Conservation (phyloP, 352 stramenopile genomes). For the Pythium coloratum region DNA sequence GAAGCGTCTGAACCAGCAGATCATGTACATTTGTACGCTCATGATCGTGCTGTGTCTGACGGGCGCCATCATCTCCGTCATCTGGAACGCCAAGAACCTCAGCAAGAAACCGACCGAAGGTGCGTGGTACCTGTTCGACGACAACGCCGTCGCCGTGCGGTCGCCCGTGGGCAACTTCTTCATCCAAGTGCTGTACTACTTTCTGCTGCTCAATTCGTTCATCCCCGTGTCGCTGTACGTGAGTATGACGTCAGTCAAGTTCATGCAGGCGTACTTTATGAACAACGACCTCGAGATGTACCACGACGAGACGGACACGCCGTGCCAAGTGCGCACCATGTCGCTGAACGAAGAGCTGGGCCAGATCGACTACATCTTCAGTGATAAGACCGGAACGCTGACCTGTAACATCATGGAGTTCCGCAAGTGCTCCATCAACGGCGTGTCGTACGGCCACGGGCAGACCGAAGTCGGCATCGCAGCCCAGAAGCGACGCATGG, state of each 20-base stretch:
- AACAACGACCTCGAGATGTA: conserved; percentile 93
- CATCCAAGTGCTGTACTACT: conserved; percentile 90
- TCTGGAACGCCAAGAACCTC: conserved; percentile 74
- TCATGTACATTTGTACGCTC: conserved; percentile 80
- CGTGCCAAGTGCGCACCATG: conserved; percentile 91
- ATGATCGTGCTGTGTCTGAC: conserved; percentile 80
- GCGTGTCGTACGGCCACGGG: conserved; percentile 89
- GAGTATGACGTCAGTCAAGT: conserved; percentile 92
- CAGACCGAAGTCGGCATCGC: conserved; percentile 85
- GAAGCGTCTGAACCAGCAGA: conserved; percentile 74
- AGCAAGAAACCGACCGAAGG: conserved; percentile 29
- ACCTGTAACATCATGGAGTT: conserved; percentile 98
- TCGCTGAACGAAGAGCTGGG: conserved; percentile 93
- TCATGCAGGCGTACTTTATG: conserved; percentile 92
- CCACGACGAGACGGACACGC: conserved; percentile 92
- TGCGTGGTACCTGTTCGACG: conserved; percentile 80
- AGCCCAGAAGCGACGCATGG: conserved; percentile 59
- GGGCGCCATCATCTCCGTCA: conserved; percentile 54
- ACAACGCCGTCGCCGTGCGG: conserved; percentile 43
- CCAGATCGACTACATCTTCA: conserved; percentile 93
- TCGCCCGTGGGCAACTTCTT: conserved; percentile 75
- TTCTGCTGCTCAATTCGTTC: conserved; percentile 93
- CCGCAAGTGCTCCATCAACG: conserved; percentile 95
- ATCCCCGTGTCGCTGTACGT: conserved; percentile 96
- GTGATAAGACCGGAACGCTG: conserved; percentile 95